A percentile compares a stretch with the other conserved stretches of the same genome.
Evolutionary conservation across 2,329 filamentous ascomycete species (phyloP).

Genomic region (Penicillium corylophilum): DNA sequence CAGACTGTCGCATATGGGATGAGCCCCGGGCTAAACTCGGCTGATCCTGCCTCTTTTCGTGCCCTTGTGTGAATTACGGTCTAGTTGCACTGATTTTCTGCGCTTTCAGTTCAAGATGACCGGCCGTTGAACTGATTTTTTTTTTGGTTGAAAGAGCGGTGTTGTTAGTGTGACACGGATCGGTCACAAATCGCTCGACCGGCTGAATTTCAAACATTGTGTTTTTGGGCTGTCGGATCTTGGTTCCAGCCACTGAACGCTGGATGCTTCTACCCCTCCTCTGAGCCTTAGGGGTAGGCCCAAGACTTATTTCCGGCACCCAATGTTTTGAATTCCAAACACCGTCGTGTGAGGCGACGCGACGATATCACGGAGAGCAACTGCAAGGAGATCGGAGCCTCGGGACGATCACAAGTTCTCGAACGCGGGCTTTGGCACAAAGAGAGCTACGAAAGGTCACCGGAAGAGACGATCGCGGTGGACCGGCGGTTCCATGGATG

Average conservation of each 20-base stretch:
- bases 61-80: background rate
- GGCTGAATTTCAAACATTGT: background rate
- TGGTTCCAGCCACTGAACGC: background rate
- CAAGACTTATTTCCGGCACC: background rate
- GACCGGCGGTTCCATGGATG: slow-evolving; percentile 13
- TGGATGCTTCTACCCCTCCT: background rate
- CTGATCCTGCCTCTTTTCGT: background rate
- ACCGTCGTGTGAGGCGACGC: background rate
- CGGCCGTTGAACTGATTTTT: background rate
- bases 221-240: background rate
- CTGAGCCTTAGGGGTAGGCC: background rate
- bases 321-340: background rate
- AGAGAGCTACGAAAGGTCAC: slow-evolving; percentile 8
- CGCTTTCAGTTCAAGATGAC: background rate
- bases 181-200: background rate
- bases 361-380: background rate
- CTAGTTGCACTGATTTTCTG: background rate
- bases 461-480: slow-evolving; percentile 12
- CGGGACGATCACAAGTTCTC: slow-evolving; percentile 10
- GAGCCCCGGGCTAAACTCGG: background rate
- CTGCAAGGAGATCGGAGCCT: background rate
- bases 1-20: background rate
- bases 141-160: background rate
- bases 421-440: slow-evolving; percentile 4
- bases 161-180: background rate